phyloP scores from a whole-genome alignment of 2,329 filamentous ascomycete species.

The Microdochium bolleyi region DNA sequence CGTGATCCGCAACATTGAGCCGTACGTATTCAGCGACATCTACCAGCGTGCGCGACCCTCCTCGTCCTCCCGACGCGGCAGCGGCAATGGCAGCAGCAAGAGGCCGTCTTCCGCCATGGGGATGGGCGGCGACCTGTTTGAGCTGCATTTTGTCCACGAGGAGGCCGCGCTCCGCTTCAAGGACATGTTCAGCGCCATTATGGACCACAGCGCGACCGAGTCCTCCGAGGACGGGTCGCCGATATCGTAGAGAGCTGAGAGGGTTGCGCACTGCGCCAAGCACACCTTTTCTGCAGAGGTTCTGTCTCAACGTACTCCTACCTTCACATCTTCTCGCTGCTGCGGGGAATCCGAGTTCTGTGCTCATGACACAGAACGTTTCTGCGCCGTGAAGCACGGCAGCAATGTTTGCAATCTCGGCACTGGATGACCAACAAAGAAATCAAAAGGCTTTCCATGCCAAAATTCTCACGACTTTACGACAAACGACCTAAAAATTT shows the following conservation, averaged over 20 bases:
- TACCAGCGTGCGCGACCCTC: constrained; percentile 42
- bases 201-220: not conserved
- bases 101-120: not conserved
- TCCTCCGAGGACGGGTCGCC: not conserved
- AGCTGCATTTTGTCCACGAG: constrained; percentile 16
- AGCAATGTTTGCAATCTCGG: no score
- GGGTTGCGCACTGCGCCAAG: no score
- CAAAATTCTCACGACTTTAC: no score
- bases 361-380: no score
- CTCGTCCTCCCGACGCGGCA: not conserved
- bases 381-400: no score
- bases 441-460: no score
- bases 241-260: not conserved
- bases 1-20: constrained; percentile 44
- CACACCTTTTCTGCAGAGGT: no score
- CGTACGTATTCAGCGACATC: constrained; percentile 50
- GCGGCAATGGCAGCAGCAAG: constrained; percentile 26
- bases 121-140: constrained; percentile 13
- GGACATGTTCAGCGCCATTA: constrained; percentile 1
- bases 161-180: constrained; percentile 7
- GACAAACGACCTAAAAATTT: no score
- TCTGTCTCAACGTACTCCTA: no score
- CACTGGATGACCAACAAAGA: no score
- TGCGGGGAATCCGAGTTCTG: no score
- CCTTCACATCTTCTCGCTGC: no score